Evolutionary conservation across 345 rosid genomes (phyloP).

Genomic region (Lumnitzera racemosa): DNA sequence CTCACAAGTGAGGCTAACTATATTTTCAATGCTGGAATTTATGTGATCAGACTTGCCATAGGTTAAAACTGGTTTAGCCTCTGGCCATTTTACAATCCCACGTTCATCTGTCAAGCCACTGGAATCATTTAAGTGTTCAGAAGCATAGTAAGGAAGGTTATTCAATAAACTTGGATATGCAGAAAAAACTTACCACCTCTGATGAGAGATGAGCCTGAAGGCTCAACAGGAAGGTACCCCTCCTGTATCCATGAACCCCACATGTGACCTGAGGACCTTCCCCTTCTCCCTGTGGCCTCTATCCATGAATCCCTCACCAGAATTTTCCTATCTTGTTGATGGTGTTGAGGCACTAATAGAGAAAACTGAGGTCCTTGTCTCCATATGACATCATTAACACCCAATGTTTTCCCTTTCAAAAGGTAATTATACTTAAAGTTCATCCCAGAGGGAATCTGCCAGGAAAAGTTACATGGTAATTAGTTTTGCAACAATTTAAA

Average conservation of each 20-base stretch:
- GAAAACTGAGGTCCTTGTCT: slow-evolving; percentile 87
- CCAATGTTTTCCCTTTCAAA: slow-evolving; percentile 35
- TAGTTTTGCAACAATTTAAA: slow-evolving; percentile 2
- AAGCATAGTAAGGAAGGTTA: slow-evolving; percentile 31
- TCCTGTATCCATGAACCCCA: slow-evolving; percentile 92
- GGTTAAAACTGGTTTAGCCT: slow-evolving; percentile 26
- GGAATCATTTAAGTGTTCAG: slow-evolving; percentile 90
- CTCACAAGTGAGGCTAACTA: slow-evolving; percentile 15
- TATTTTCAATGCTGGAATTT: slow-evolving; percentile 20
- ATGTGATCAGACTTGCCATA: slow-evolving; percentile 28
- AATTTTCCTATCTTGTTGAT: slow-evolving; percentile 32
- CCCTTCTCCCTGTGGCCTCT: slow-evolving; percentile 22
- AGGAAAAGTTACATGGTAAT: slow-evolving; percentile 13
- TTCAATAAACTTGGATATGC: slow-evolving; percentile 12
- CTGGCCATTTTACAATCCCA: slow-evolving; percentile 17
- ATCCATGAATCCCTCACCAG: slow-evolving; percentile 84
- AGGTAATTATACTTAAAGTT: slow-evolving; percentile 84
- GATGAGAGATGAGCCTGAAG: slow-evolving; percentile 22
- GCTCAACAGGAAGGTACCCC: slow-evolving; percentile 24
- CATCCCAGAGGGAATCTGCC: slow-evolving; percentile 64
- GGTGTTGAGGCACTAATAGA: slow-evolving; percentile 41
- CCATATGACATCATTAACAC: slow-evolving; percentile 57
- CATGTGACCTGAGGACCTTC: slow-evolving; percentile 25
- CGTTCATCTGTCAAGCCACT: slow-evolving; percentile 91
- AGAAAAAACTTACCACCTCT: slow-evolving; percentile 53